Evolutionary conservation across 768 basidiomycete genomes (phyloP).

Genomic region (Lentinus brumalis): DNA sequence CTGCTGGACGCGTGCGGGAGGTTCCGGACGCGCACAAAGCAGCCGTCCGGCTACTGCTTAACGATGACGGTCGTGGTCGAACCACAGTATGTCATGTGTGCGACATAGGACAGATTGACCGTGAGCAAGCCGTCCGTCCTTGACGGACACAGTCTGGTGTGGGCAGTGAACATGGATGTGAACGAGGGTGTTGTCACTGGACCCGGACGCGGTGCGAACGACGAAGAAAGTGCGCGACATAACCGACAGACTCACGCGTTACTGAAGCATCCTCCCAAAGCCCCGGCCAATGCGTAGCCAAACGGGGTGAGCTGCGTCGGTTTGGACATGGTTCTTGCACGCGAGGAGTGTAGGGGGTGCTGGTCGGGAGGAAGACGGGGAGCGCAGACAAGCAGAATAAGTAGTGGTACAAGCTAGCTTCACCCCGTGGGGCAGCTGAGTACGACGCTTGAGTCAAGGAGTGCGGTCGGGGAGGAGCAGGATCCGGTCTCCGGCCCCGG

Average conservation of each 20-base stretch:
- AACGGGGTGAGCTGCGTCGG: constrained; percentile 69
- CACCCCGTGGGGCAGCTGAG: not conserved
- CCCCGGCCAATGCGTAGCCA: constrained; percentile 89
- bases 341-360: not conserved
- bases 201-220: too few species aligned
- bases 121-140: too few species aligned
- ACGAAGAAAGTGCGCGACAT: not conserved
- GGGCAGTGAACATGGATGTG: not conserved
- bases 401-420: not conserved
- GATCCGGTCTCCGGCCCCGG: not conserved
- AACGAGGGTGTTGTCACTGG: not conserved
- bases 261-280: constrained; percentile 90
- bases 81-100: too few species aligned
- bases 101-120: too few species aligned
- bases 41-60: too few species aligned
- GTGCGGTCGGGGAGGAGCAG: not conserved
- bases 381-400: too few species aligned
- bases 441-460: not conserved
- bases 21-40: too few species aligned
- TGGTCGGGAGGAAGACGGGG: not conserved
- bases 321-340: constrained; percentile 11
- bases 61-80: too few species aligned
- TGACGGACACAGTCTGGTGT: too few species aligned
- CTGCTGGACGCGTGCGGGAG: too few species aligned
- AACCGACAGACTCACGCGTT: constrained; percentile 69